Evolutionary conservation across 164 flowering plant genomes (phyloP), one percentile per base, ranked within the genome.

Genomic region (Macadamia tetraphylla): DNA sequence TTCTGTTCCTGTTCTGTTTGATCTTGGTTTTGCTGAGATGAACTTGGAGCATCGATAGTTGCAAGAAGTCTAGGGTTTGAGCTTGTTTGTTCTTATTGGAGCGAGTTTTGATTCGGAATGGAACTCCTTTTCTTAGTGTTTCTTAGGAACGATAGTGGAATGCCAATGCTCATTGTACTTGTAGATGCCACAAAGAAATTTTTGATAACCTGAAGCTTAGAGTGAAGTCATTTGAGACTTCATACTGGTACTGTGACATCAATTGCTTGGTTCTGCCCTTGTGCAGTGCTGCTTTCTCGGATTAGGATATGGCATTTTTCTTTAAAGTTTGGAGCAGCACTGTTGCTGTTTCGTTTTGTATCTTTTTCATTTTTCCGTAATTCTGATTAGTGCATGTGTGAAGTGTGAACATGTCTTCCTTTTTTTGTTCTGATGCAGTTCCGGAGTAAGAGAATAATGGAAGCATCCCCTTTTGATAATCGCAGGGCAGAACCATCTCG

Each of bases 391-490:
- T 60, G 13, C 62, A 44, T 51, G 53, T 69, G 5, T 75, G 35
- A 56, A 65, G 48, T 52, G 40, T 35, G 40, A 35, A 35, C 40
- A 35, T 35, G 0, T 65, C 67, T 7, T 40, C 12, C 15, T 46
- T 6, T 62, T 59, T 64, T 35, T 43, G 43, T 70, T 55, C 31
- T 74, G 59, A 44, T 80, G 85, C 87, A 88, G 95, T 81, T 85
- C 42, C 74, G 81, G 69, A 84, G 83, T 73, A 90, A 86, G 69
- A 84, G 81, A 79, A 17, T 78, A 60, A 64, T 81, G 77, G 84
- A 63, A 40, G 89, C 83, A 66, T 78, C 90, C 35, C 64, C 75
- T 6, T 81, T 86, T 76, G 90, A 83, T 75, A 68, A 55, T 49
- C 79, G 71, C 59, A 77, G 80, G 71, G 80, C 84, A 14, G 87